Evolutionary conservation across 768 basidiomycete species (phyloP), one percentile per base, ranked within the genome.

Genomic region (Rickenella mellea): DNA sequence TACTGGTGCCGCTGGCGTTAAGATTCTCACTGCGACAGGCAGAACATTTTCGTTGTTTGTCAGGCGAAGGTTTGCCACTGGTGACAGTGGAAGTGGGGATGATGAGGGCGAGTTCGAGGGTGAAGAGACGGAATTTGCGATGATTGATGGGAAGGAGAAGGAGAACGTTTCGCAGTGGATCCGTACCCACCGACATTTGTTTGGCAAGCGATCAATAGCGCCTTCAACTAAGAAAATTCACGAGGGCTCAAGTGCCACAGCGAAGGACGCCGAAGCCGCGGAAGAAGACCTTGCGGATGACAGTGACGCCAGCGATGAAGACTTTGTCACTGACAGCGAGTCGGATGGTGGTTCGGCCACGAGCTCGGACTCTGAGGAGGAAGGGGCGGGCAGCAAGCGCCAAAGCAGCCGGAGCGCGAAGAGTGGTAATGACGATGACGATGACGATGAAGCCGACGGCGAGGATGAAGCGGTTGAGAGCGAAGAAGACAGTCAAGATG

Each of bases 81-180:
- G 42, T 5, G 43, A 39, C 4, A 41, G 20, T 1, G 62, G 53
- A 10, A 59, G 52, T 1, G 61, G 55, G n/a, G 62, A 59, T 20
- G 63, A 58, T 2, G 65, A 64, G 17, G 68, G 62, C 15, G 72
- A 67, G 22, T 70, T 65, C 6, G 64, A 67, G 6, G 69, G 69
- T 0, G 63, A 74, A 33, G 82, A 84, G 55, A 76, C 76, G 1
- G 75, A 77, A 52, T 83, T 88, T 52, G 68, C 71, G 24, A 77
- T 85, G 72, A 69, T 88, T 4, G 85, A 88, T 47, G 75, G 73
- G 21, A 68, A 66, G 49, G 83, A 87, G 54, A 72, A 78, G 51
- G 75, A 78, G 27, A 70, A 73, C 19, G 78, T 88, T 38, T 62
- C 67, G 27, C 66, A 69, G 24, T 88, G 86, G 86, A 71, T 77